Evolutionary conservation across 495 filamentous ascomycete species (phyloP).

Genomic region (Saxophila tyrrhenica): DNA sequence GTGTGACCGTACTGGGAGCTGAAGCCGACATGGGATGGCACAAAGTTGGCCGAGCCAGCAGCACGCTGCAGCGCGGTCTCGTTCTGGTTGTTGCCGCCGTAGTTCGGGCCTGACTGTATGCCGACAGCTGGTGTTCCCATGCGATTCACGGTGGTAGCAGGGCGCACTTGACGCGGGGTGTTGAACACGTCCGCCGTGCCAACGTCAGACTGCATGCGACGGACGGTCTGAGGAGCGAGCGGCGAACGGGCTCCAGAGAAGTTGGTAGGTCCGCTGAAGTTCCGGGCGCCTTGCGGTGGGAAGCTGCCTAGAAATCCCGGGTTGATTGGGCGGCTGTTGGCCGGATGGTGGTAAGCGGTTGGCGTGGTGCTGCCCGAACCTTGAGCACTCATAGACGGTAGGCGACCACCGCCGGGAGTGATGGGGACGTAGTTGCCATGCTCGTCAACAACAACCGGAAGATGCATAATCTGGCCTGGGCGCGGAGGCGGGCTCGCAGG

Average conservation of each 20-base stretch:
- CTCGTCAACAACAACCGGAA: background rate
- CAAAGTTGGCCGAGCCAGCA: background rate
- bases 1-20: too few relatives aligned
- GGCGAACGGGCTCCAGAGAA: background rate
- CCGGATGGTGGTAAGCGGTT: too few relatives aligned
- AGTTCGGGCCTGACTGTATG: background rate
- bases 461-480: background rate
- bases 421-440: slow-evolving; percentile 37
- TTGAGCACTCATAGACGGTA: background rate
- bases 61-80: background rate
- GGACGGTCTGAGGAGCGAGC: background rate
- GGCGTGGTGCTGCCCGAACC: too few relatives aligned
- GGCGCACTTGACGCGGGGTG: background rate
- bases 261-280: background rate
- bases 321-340: background rate
- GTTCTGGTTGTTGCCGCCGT: background rate
- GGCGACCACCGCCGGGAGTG: background rate
- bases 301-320: background rate
- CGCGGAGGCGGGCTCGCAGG: background rate
- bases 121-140: background rate
- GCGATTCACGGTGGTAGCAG: background rate
- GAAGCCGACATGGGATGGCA: too few relatives aligned
- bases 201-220: background rate
- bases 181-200: background rate
- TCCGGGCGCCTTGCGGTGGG: background rate